These are phyloP conservation scores for Kazachstania africana DNA, from an alignment of 805 yeast genomes.

Conservation along the genomic window DNA sequence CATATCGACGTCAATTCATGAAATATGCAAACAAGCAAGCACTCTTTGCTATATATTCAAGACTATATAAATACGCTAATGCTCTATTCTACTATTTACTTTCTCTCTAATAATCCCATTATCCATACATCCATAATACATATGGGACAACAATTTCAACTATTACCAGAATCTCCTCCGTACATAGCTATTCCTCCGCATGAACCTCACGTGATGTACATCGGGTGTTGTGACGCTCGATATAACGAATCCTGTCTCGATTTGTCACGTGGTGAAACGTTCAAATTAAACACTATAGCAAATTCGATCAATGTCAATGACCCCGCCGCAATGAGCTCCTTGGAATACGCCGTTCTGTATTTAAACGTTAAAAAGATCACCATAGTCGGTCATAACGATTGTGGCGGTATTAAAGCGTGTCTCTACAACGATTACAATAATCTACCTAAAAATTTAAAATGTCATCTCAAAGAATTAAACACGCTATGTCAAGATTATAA, in stretches of 20 bases:
- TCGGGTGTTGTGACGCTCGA: conserved; percentile 90
- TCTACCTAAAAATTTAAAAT: conserved; percentile 37
- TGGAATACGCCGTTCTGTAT: conserved; percentile 81
- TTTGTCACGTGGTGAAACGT: conserved; percentile 84
- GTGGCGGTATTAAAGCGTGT: conserved; percentile 80
- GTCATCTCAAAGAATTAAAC: conserved; percentile 24
- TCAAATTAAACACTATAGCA: conserved; percentile 81
- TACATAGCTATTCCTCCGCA: too few relatives aligned
- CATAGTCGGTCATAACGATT: conserved; percentile 89
- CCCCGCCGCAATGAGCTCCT: conserved; percentile 59
- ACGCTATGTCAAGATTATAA: too few relatives aligned
- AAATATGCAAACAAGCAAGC: too few relatives aligned
- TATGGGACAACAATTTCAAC: too few relatives aligned
- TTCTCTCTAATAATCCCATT: too few relatives aligned
- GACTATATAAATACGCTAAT: too few relatives aligned
- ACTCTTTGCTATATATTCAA: too few relatives aligned
- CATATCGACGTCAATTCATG: too few relatives aligned
- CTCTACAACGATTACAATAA: too few relatives aligned
- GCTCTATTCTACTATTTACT: too few relatives aligned
- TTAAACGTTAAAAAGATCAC: conserved; percentile 70
- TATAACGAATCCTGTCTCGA: conserved; percentile 68
- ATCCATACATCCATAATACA: too few relatives aligned
- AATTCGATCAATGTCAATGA: conserved; percentile 62
- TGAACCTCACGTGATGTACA: conserved; percentile 85
- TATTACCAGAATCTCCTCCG: too few relatives aligned